Evolutionary conservation across 2,329 filamentous ascomycete genomes (phyloP).

Genomic region (Sporothrix phasma): DNA sequence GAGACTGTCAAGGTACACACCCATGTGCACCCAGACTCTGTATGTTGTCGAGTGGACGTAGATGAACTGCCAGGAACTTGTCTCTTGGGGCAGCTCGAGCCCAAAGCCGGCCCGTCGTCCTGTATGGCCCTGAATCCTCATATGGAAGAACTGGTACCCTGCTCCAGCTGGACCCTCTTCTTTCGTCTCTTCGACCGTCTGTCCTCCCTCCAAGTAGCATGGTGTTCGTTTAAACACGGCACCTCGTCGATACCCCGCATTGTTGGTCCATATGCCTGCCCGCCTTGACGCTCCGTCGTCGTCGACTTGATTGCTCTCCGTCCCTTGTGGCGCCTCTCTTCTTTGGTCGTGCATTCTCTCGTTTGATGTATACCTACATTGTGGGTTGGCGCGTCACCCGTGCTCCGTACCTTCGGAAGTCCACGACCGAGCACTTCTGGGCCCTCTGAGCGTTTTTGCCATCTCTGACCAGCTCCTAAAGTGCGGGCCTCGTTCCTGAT

Average conservation of each 20-base stretch:
- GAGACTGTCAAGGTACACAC: background rate
- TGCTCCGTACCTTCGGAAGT: constrained; percentile 22
- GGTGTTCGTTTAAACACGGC: background rate
- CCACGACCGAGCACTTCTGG: constrained; percentile 21
- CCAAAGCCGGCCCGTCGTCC: background rate
- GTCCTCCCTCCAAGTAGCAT: background rate
- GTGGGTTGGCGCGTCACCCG: constrained; percentile 13
- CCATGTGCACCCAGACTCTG: too few species aligned
- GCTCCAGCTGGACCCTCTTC: background rate
- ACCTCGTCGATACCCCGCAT: constrained; percentile 7
- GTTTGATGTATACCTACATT: background rate
- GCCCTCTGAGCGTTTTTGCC: background rate
- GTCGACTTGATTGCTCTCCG: background rate
- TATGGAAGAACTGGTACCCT: background rate
- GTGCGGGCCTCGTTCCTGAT: constrained; percentile 30
- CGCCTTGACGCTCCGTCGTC: background rate
- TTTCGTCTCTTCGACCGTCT: too few species aligned
- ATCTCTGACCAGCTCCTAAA: constrained; percentile 15
- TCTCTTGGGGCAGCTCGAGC: background rate
- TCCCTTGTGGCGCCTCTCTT: background rate
- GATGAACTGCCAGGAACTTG: background rate
- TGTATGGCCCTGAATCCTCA: background rate
- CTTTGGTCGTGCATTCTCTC: background rate
- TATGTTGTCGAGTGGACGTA: background rate
- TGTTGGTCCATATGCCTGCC: background rate